Evolutionary conservation across 2,329 filamentous ascomycete genomes (phyloP).

Genomic region (Colletotrichum graminicola): DNA sequence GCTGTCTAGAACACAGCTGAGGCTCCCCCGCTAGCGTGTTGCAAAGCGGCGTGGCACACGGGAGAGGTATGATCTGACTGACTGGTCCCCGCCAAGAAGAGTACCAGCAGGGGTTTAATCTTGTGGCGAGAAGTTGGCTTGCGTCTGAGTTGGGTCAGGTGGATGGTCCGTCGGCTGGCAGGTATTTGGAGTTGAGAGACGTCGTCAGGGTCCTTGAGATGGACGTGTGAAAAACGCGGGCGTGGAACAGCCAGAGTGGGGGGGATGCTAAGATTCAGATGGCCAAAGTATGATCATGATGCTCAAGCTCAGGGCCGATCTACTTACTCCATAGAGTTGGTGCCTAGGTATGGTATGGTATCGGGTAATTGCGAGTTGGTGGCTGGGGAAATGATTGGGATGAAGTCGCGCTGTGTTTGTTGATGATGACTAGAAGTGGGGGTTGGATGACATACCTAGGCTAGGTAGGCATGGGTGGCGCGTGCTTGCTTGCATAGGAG

Average conservation of each 20-base stretch:
- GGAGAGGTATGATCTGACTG: conserved; percentile 19
- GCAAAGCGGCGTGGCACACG: conserved; percentile 19
- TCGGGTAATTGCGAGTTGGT: conserved; percentile 17
- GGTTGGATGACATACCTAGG: not conserved
- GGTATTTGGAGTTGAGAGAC: conserved; percentile 12
- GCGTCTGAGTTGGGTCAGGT: conserved; percentile 8
- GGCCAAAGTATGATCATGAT: not conserved
- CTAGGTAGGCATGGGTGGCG: not conserved
- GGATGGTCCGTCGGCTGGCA: not conserved
- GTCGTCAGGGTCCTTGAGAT: conserved; percentile 18
- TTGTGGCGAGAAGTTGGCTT: not conserved
- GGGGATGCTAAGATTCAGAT: not conserved
- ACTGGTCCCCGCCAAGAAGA: conserved; percentile 2
- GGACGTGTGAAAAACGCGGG: conserved; percentile 23
- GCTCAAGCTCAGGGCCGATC: not conserved
- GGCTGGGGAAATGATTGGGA: not conserved
- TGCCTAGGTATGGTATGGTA: not conserved
- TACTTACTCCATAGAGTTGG: not conserved
- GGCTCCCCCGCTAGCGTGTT: conserved; percentile 30
- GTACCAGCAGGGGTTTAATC: not conserved
- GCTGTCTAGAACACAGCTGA: conserved; percentile 35
- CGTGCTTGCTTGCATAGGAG: not conserved
- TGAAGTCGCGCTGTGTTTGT: conserved; percentile 15
- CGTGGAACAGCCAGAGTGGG: not conserved
- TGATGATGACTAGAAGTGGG: conserved; percentile 5